phyloP scores from a whole-genome alignment of 176 grass and related monocot species.

The Stipa capillata region DNA sequence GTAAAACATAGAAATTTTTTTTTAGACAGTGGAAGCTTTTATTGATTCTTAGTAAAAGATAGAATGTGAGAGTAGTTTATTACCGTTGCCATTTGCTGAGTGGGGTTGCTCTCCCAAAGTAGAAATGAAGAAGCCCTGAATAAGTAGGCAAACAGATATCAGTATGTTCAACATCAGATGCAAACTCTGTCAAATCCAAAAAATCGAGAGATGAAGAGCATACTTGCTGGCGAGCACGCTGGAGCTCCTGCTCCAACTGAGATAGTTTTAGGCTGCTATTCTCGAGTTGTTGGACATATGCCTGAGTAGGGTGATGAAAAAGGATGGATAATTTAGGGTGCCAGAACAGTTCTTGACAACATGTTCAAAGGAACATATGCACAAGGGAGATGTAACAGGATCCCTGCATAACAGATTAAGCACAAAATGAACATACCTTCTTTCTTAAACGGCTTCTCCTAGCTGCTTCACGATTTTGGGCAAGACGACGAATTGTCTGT shows the following conservation, averaged over 20 bases:
- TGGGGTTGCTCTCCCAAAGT: conserved; percentile 19
- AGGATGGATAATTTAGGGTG: not conserved
- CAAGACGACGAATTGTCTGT: conserved; percentile 73
- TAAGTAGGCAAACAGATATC: not conserved
- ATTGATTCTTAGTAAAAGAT: too few species aligned
- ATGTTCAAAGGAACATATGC: not conserved
- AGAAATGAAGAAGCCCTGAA: conserved; percentile 53
- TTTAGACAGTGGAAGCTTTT: too few species aligned
- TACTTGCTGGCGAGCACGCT: conserved; percentile 53
- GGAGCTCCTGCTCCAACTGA: conserved; percentile 59
- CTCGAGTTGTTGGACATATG: conserved; percentile 60
- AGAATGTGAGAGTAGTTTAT: not conserved
- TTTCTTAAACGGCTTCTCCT: conserved; percentile 88
- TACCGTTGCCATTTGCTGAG: conserved; percentile 8
- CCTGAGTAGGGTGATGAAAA: conserved; percentile 17
- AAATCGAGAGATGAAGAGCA: not conserved
- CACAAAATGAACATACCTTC: conserved; percentile 41
- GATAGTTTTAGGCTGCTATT: conserved; percentile 47
- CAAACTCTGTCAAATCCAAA: not conserved
- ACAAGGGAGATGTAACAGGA: not conserved
- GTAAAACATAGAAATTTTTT: too few species aligned
- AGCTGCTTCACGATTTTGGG: conserved; percentile 95
- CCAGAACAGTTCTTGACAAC: not conserved
- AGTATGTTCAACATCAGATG: not conserved
- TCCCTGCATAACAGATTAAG: not conserved